phyloP scores from a whole-genome alignment of 2,329 filamentous ascomycete genomes.

The Penicillium sp. region DNA sequence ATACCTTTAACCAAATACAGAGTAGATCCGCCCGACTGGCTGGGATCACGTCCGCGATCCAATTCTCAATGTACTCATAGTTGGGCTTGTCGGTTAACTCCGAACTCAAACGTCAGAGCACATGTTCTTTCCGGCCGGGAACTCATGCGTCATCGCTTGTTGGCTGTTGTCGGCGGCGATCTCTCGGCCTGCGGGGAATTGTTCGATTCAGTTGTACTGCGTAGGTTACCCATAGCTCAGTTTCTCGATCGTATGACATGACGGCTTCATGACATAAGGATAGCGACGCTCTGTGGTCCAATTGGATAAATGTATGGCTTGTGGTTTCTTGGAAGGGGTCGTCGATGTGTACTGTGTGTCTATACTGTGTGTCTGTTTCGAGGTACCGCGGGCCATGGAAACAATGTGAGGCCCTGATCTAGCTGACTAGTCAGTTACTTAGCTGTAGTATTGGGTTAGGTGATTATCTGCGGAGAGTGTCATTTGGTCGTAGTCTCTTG shows the following conservation, averaged over 20 bases:
- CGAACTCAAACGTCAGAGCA: slow-evolving; percentile 6
- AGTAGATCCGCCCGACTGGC: slow-evolving; percentile 11
- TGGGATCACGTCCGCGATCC: slow-evolving; percentile 14
- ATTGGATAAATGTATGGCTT: slow-evolving; percentile 21
- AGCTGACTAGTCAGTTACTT: no score
- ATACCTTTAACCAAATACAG: not conserved
- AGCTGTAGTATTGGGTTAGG: no score
- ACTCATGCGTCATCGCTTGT: slow-evolving; percentile 18
- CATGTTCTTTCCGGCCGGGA: slow-evolving; percentile 13
- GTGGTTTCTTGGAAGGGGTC: slow-evolving; percentile 22
- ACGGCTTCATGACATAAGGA: slow-evolving; percentile 5
- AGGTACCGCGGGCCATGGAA: not conserved
- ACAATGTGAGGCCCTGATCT: not conserved
- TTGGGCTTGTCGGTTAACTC: not conserved
- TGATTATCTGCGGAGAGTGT: slow-evolving; percentile 2
- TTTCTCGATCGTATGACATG: slow-evolving; percentile 8
- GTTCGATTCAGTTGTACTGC: slow-evolving; percentile 18
- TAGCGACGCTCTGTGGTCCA: slow-evolving; percentile 7
- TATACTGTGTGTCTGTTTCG: not conserved
- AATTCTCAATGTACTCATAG: not conserved
- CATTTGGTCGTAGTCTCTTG: no score
- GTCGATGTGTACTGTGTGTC: slow-evolving; percentile 2
- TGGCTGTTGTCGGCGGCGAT: slow-evolving; percentile 26
- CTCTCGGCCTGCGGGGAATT: slow-evolving; percentile 23
- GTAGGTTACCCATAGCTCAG: slow-evolving; percentile 12